A percentile compares a stretch with the other conserved stretches of the same genome.
Conservation (phyloP, 768 basidiomycete species). For the Tulasnella calospora region DNA sequence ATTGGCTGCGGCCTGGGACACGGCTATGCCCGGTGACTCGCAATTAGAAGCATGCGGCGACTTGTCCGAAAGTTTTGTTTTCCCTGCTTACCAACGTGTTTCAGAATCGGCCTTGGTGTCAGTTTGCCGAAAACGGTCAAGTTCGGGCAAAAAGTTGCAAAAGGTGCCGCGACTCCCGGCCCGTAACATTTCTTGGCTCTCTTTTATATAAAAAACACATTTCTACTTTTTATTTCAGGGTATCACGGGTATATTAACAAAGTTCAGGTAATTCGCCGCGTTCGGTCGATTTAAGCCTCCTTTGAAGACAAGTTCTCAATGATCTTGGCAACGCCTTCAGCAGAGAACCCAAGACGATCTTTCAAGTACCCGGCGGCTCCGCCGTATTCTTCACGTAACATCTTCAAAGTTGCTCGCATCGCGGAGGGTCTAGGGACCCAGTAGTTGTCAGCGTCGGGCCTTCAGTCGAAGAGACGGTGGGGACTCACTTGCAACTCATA, state of each 20-base stretch:
- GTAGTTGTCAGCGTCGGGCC: background rate
- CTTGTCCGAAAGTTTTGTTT: background rate
- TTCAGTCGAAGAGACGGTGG: no score
- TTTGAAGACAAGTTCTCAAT: background rate
- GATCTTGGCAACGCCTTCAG: slow-evolving; percentile 45
- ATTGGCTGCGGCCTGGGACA: background rate
- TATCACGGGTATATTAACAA: background rate
- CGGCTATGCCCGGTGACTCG: background rate
- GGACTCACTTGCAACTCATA: slow-evolving; percentile 44
- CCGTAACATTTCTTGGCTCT: no score
- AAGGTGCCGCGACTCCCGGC: no score
- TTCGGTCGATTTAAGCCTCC: background rate
- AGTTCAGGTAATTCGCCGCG: background rate
- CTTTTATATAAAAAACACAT: no score
- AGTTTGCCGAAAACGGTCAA: background rate
- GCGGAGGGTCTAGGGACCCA: slow-evolving; percentile 53
- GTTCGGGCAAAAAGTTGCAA: background rate
- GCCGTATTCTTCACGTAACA: slow-evolving; percentile 60
- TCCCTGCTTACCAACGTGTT: background rate
- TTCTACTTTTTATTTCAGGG: background rate
- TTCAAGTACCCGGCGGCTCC: slow-evolving; percentile 62
- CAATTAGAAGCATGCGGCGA: background rate
- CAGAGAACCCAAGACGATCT: slow-evolving; percentile 47
- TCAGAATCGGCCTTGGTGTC: background rate
- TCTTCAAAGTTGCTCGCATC: slow-evolving; percentile 64